A percentile compares a stretch with the other conserved stretches of the same genome.
phyloP scores from a whole-genome alignment of 371 early-diverging fungal species.

The Mycotypha africana region DNA sequence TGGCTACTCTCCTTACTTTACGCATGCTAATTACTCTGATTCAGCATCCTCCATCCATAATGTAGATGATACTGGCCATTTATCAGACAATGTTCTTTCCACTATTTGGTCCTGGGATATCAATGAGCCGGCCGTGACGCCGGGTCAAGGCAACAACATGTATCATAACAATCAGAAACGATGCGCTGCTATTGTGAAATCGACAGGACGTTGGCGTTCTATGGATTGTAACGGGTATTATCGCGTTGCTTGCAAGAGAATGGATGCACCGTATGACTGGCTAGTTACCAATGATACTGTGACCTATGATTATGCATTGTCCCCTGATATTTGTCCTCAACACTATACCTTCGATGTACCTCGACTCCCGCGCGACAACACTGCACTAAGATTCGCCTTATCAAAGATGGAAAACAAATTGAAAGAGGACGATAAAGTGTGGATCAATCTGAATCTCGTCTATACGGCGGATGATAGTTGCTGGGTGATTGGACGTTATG shows the following conservation, averaged over 20 bases:
- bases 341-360: conserved; percentile 32
- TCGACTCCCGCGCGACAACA: conserved; percentile 22
- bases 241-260: conserved; percentile 24
- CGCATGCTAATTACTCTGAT: conserved; percentile 14
- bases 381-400: too few species aligned
- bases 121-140: conserved; percentile 12
- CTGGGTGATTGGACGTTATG: conserved; percentile 33
- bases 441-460: conserved; percentile 34
- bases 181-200: conserved; percentile 22
- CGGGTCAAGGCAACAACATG: too few species aligned
- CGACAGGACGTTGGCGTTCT: conserved; percentile 31
- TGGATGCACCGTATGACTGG: conserved; percentile 23
- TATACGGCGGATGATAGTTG: conserved; percentile 13
- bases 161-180: conserved; percentile 1
- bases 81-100: conserved; percentile 22
- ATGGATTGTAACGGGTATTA: conserved; percentile 20
- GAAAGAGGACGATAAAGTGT: conserved; percentile 8
- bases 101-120: conserved; percentile 45
- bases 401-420: too few species aligned
- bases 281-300: conserved; percentile 15
- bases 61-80: conserved; percentile 6
- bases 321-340: conserved; percentile 24
- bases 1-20: conserved; percentile 32
- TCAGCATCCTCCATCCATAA: not conserved
- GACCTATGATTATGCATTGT: conserved; percentile 28